These are phyloP conservation scores for Beauveria sp. DNA, from an alignment of 2,329 filamentous ascomycete genomes.

Conservation along the genomic window DNA sequence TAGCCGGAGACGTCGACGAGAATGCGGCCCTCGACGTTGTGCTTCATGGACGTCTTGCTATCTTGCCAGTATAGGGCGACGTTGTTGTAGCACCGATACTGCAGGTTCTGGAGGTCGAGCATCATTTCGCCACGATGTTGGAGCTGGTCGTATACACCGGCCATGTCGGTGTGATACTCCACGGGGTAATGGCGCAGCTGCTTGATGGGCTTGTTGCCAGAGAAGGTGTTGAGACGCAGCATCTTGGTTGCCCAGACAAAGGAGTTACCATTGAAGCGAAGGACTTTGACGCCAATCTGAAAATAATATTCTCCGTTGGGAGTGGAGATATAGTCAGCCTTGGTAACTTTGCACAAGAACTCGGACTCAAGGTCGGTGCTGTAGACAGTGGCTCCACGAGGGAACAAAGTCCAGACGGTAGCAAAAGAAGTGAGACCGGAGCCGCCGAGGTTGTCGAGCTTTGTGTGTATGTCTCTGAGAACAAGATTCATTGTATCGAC, in stretches of 20 bases:
- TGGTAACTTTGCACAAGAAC: constrained; percentile 31
- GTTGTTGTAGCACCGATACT: constrained; percentile 34
- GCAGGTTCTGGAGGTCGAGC: constrained; percentile 34
- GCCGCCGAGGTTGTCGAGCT: constrained; percentile 27
- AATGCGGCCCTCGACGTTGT: constrained; percentile 33
- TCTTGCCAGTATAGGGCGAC: constrained; percentile 25
- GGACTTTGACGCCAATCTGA: constrained; percentile 24
- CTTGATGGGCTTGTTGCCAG: constrained; percentile 33
- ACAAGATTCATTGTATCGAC: constrained; percentile 34
- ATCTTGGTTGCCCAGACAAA: constrained; percentile 33
- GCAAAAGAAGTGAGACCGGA: constrained; percentile 33
- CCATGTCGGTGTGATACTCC: constrained; percentile 23
- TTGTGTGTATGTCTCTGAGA: constrained; percentile 32
- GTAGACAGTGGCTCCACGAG: constrained; percentile 30
- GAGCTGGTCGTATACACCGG: constrained; percentile 23
- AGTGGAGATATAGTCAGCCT: constrained; percentile 22
- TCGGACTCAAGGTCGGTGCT: constrained; percentile 32
- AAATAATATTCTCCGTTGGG: constrained; percentile 14
- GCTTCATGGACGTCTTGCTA: constrained; percentile 18
- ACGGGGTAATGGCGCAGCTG: constrained; percentile 32
- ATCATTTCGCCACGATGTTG: constrained; percentile 29
- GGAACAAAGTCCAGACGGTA: constrained; percentile 38
- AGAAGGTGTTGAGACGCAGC: constrained; percentile 25
- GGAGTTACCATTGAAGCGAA: constrained; percentile 31
- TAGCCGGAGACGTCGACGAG: constrained; percentile 35